Conservation (phyloP, 2,329 filamentous ascomycete genomes). For the Chaetomium olivaceum region DNA sequence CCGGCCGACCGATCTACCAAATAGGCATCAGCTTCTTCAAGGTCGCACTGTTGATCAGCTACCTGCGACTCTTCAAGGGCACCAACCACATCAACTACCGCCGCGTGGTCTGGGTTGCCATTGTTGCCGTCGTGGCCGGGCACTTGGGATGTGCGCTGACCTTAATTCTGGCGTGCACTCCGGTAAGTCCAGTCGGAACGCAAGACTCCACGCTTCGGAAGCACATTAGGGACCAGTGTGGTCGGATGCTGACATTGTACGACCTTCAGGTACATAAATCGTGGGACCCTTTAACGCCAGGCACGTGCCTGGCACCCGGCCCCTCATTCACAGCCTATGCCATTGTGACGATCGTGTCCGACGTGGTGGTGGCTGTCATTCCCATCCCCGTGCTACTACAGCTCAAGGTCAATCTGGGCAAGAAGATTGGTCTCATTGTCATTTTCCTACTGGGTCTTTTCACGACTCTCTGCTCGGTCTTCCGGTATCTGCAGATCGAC, state of each 20-base stretch:
- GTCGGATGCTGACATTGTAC: constrained; percentile 2
- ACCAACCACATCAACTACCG: constrained; percentile 50
- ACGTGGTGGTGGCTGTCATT: constrained; percentile 51
- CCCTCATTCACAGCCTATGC: constrained; percentile 55
- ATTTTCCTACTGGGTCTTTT: constrained; percentile 57
- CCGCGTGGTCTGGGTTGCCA: constrained; percentile 47
- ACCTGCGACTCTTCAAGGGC: constrained; percentile 51
- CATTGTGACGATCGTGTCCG: constrained; percentile 53
- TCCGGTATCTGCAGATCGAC: constrained; percentile 54
- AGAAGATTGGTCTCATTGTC: constrained; percentile 52
- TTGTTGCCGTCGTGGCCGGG: constrained; percentile 45
- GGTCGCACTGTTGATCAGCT: constrained; percentile 54
- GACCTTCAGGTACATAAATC: constrained; percentile 43
- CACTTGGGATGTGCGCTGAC: constrained; percentile 52
- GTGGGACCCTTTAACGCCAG: constrained; percentile 45
- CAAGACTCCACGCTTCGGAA: not conserved
- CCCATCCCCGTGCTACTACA: constrained; percentile 52
- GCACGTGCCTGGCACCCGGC: constrained; percentile 48
- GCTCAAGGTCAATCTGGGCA: constrained; percentile 49
- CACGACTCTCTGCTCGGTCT: constrained; percentile 55
- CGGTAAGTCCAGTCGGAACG: constrained; percentile 39
- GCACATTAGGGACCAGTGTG: not conserved
- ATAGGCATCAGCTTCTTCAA: constrained; percentile 59
- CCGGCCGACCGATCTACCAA: constrained; percentile 56
- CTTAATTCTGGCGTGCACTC: constrained; percentile 52